Conservation (phyloP, 2,329 filamentous ascomycete species). For the Huntiella moniliformis region DNA sequence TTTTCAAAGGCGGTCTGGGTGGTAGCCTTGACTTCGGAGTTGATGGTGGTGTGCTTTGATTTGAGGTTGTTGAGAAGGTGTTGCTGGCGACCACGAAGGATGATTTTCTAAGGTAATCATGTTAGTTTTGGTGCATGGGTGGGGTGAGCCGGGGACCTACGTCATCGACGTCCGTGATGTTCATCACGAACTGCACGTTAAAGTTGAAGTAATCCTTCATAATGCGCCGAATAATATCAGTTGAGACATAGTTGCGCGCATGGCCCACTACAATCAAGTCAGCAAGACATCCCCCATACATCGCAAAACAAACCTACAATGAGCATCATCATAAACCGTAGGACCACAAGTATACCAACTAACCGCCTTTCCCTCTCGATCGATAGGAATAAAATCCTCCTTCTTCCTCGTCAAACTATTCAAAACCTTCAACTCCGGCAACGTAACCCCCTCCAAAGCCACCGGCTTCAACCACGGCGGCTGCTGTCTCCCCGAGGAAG, state of each 20-base stretch:
- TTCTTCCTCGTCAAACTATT: slow-evolving; percentile 12
- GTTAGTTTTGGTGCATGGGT: too few species aligned
- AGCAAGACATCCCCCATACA: background rate
- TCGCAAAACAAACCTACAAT: slow-evolving; percentile 21
- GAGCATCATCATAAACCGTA: slow-evolving; percentile 66
- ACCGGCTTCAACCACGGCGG: slow-evolving; percentile 10
- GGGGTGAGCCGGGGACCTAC: slow-evolving; percentile 10
- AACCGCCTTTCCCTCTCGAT: slow-evolving; percentile 11
- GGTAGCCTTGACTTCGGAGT: slow-evolving; percentile 6
- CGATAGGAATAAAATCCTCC: slow-evolving; percentile 12
- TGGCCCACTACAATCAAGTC: slow-evolving; percentile 37
- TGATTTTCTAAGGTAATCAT: slow-evolving; percentile 24
- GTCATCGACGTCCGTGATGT: slow-evolving; percentile 75
- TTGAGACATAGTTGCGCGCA: slow-evolving; percentile 77
- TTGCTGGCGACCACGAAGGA: slow-evolving; percentile 51
- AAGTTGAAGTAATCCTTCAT: slow-evolving; percentile 69
- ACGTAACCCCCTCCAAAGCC: slow-evolving; percentile 5
- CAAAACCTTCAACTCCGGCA: slow-evolving; percentile 10
- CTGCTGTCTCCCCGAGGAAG: slow-evolving; percentile 10
- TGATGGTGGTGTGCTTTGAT: slow-evolving; percentile 7
- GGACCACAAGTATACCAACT: slow-evolving; percentile 61
- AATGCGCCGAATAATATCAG: slow-evolving; percentile 72
- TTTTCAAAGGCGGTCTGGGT: slow-evolving; percentile 28
- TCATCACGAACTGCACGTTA: slow-evolving; percentile 76
- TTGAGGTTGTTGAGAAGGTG: slow-evolving; percentile 44